Conservation (phyloP, 2,329 filamentous ascomycete species). For the Lachnellula occidentalis region DNA sequence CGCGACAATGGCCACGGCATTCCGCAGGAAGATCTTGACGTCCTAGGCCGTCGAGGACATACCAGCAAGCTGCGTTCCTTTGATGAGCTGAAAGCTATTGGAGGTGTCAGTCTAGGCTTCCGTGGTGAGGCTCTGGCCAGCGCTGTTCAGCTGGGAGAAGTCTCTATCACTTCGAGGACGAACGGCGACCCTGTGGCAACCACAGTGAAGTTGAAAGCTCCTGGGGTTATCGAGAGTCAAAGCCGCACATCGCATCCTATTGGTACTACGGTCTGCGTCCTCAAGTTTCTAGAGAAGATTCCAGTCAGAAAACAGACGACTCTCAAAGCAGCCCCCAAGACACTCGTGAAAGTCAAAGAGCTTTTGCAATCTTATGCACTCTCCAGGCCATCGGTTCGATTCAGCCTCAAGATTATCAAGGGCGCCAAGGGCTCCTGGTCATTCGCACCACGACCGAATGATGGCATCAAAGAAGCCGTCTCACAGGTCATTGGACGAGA, state of each 20-base stretch:
- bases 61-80: constrained; percentile 69
- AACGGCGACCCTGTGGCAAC: constrained; percentile 54
- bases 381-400: constrained; percentile 55
- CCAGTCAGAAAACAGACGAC: constrained; percentile 59
- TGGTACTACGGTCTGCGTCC: constrained; percentile 63
- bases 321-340: constrained; percentile 52
- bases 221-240: constrained; percentile 35
- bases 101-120: constrained; percentile 63
- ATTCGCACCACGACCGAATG: constrained; percentile 51
- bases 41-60: constrained; percentile 59
- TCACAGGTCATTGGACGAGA: constrained; percentile 57
- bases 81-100: constrained; percentile 53
- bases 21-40: constrained; percentile 51
- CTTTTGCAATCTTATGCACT: constrained; percentile 61
- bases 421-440: constrained; percentile 48
- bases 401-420: constrained; percentile 55
- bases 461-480: constrained; percentile 51
- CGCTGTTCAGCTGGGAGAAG: constrained; percentile 52
- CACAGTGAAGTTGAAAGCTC: constrained; percentile 38
- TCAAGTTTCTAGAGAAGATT: constrained; percentile 52
- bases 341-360: constrained; percentile 51
- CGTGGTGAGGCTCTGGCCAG: constrained; percentile 69
- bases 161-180: constrained; percentile 60
- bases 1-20: constrained; percentile 73
- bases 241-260: constrained; percentile 46